Evolutionary conservation across 352 stramenopile genomes (phyloP), one percentile per base, ranked within the genome.

Genomic region (Pythium phragmiticola): DNA sequence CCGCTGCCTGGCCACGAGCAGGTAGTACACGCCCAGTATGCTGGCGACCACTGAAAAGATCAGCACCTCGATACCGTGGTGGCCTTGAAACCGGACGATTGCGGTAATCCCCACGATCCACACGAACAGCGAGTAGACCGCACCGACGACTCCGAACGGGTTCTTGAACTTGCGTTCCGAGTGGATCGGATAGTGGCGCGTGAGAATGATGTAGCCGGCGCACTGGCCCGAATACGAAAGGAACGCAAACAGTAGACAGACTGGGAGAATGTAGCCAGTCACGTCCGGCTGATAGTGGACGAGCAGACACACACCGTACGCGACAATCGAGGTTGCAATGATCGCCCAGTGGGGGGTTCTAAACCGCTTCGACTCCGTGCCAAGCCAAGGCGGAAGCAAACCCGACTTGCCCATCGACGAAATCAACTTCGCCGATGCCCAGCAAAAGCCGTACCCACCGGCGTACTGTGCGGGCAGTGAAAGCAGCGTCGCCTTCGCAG

Each of bases 181-280:
- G 8, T 64, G 39, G 47, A 63, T 65, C 3, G 28, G 36, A 17
- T 52, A 72, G 16, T 63, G 45, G 19, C 47, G 11, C 28, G 66
- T 68, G 41, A 73, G 50, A 12, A 41, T 57, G 36, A 76, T 57
- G 47, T 73, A 73, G 26, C 65, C 65, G 12, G 68, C 50, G 17
- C 60, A 74, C 62, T 75, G 70, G 7, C 65, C 68, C 19, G 48
- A 46, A 59, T 77, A 77, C 7, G 66, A 64, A 0, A 49, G 30
- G 39, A 71, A 75, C 11, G 46, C 58, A 16, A 66, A 63, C 9
- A 70, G 37, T 9, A 75, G 34, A 30, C 58, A 70, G 11, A 69
- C 21, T 8, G 56, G 65, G 23, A 77, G 63, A 0, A 77, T 9
- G 42, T 69, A 66, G 12, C 0, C 14, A 0, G 23, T 48, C 3